Percentiles rank a stretch among this genome's conserved stretches.
Evolutionary conservation across 1,284 basidiomycete genomes (phyloP).

Genomic region (Apiotrichum laibachii): DNA sequence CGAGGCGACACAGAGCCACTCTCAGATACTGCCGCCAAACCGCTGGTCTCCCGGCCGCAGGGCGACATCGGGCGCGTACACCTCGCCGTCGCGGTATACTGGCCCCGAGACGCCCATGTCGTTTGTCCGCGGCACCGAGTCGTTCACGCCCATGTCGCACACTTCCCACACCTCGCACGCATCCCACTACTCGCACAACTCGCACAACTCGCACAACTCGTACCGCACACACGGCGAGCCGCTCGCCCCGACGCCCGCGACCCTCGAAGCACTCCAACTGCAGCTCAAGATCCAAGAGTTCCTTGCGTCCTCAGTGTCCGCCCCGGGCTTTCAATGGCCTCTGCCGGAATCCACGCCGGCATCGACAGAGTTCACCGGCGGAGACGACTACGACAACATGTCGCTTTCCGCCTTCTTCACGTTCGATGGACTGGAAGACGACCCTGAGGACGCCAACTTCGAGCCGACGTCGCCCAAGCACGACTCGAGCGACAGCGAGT

Average conservation of each 20-base stretch:
- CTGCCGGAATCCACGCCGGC: background rate
- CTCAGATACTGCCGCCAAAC: too few relatives aligned
- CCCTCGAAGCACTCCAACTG: background rate
- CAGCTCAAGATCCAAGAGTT: constrained; percentile 1
- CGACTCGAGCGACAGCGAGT: constrained; percentile 14
- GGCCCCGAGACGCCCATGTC: background rate
- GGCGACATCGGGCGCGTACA: background rate
- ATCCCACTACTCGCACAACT: background rate
- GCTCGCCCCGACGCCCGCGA: background rate
- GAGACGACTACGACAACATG: constrained; percentile 17
- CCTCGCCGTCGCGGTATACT: background rate
- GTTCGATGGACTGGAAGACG: constrained; percentile 16
- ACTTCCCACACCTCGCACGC: background rate
- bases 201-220: background rate
- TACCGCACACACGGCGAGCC: background rate
- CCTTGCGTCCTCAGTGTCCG: background rate
- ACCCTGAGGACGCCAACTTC: constrained; percentile 21
- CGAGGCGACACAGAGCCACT: too few relatives aligned
- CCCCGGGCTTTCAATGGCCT: too few relatives aligned
- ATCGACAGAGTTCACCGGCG: constrained; percentile 8
- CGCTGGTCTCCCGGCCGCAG: too few relatives aligned
- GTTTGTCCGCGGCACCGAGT: background rate
- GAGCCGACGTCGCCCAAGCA: constrained; percentile 20
- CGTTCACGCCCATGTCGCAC: background rate
- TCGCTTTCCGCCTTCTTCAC: constrained; percentile 19